Evolutionary conservation across 2,329 filamentous ascomycete genomes (phyloP).

Genomic region (Alternaria arborescens): DNA sequence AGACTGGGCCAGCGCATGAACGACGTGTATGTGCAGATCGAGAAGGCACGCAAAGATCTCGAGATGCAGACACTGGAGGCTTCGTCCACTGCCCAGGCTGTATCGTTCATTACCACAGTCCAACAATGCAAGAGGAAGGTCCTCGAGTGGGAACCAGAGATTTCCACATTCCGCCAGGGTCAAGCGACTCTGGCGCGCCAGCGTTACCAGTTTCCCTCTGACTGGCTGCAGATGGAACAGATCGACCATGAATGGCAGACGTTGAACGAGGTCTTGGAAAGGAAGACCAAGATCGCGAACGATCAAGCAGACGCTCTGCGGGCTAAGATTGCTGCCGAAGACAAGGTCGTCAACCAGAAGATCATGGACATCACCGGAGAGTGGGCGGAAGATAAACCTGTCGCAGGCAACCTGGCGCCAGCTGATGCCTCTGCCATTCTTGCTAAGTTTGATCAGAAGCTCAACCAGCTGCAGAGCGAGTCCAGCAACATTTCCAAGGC

Average conservation of each 20-base stretch:
- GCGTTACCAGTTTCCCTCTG: slow-evolving; percentile 89
- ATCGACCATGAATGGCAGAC: slow-evolving; percentile 96
- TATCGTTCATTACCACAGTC: slow-evolving; percentile 97
- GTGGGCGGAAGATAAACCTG: slow-evolving; percentile 97
- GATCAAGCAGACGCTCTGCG: slow-evolving; percentile 95
- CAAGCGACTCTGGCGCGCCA: slow-evolving; percentile 91
- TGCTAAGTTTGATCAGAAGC: slow-evolving; percentile 80
- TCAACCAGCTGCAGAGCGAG: slow-evolving; percentile 85
- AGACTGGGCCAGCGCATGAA: slow-evolving; percentile 90
- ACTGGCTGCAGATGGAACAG: slow-evolving; percentile 96
- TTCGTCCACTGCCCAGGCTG: slow-evolving; percentile 93
- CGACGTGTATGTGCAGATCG: slow-evolving; percentile 90
- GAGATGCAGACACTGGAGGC: slow-evolving; percentile 93
- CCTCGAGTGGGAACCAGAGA: slow-evolving; percentile 92
- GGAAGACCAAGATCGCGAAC: slow-evolving; percentile 94
- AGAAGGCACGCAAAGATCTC: slow-evolving; percentile 87
- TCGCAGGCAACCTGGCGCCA: slow-evolving; percentile 91
- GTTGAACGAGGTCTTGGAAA: slow-evolving; percentile 87
- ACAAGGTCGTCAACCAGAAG: slow-evolving; percentile 88
- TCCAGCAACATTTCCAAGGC: slow-evolving; percentile 94
- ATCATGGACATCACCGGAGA: slow-evolving; percentile 83
- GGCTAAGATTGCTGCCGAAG: slow-evolving; percentile 93
- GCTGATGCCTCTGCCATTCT: slow-evolving; percentile 87
- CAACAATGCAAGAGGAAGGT: slow-evolving; percentile 96
- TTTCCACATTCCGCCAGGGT: slow-evolving; percentile 94